phyloP scores from a whole-genome alignment of 345 rosid species.

The Corchorus capsularis region DNA sequence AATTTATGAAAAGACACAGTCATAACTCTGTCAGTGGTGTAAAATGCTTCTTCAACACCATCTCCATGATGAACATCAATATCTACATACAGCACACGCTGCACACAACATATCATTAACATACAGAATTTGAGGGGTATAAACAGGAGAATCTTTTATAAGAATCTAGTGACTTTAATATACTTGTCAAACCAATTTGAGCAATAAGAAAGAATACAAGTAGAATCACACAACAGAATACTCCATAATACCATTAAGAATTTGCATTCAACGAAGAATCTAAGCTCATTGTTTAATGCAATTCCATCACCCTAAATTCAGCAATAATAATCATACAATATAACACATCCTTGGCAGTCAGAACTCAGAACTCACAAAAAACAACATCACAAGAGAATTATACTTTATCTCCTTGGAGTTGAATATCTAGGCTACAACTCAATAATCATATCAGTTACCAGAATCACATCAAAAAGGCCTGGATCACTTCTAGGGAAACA shows the following conservation, averaged over 20 bases:
- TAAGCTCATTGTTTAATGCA: background rate
- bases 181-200: background rate
- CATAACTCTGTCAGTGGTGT: constrained; percentile 99
- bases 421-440: background rate
- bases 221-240: constrained; percentile 1
- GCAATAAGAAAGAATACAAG: background rate
- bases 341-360: background rate
- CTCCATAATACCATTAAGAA: background rate
- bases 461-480: background rate
- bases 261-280: constrained; percentile 1
- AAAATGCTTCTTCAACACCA: constrained; percentile 98
- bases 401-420: background rate
- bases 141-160: background rate
- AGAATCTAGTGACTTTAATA: background rate
- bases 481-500: background rate
- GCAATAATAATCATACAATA: background rate
- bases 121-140: background rate
- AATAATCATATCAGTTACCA: background rate
- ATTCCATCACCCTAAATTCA: background rate
- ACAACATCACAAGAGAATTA: background rate
- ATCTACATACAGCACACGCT: constrained; percentile 92
- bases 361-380: background rate
- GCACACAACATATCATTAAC: constrained; percentile 28
- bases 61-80: constrained; percentile 99
- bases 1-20: constrained; percentile 96